Evolutionary conservation across 768 basidiomycete genomes (phyloP).

Genomic region (Trametes villosa): DNA sequence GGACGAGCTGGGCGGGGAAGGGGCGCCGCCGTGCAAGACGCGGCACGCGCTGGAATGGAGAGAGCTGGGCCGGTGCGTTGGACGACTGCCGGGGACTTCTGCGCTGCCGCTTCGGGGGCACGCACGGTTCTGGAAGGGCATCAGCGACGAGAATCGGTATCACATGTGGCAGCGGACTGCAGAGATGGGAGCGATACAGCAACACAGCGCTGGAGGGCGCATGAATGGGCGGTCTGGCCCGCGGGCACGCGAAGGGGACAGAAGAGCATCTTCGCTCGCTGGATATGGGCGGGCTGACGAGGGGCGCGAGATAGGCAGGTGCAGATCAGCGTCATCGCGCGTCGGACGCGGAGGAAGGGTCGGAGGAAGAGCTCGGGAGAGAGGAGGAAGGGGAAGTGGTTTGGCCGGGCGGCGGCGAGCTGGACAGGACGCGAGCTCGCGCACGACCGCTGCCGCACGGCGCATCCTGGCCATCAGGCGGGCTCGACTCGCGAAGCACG

Average conservation of each 20-base stretch:
- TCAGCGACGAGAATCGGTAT: slow-evolving; percentile 3
- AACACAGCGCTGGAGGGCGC: neutral
- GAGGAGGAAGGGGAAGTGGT: neutral
- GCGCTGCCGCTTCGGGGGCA: slow-evolving; percentile 6
- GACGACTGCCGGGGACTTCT: slow-evolving; percentile 16
- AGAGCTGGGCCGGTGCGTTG: slow-evolving; percentile 9
- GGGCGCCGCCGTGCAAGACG: slow-evolving; percentile 1
- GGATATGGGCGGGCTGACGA: slow-evolving; percentile 7
- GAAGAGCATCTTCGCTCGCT: slow-evolving; percentile 4
- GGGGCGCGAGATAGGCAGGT: slow-evolving; percentile 5
- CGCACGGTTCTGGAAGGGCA: slow-evolving; percentile 5
- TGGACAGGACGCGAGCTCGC: slow-evolving; percentile 2
- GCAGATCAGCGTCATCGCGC: slow-evolving; percentile 22
- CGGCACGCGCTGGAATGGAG: slow-evolving; percentile 10
- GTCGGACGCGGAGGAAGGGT: slow-evolving; percentile 9
- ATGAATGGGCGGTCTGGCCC: neutral
- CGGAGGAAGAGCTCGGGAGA: neutral
- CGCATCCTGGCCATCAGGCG: slow-evolving; percentile 13
- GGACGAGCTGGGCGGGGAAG: neutral
- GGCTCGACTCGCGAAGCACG: neutral
- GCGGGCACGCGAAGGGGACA: slow-evolving; percentile 5
- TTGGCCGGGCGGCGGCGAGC: slow-evolving; percentile 5
- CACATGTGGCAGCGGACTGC: slow-evolving; percentile 1
- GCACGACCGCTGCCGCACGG: neutral
- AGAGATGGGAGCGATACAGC: slow-evolving; percentile 4